Conservation (phyloP, 2,329 filamentous ascomycete genomes). For the Pseudonectria buxi region DNA sequence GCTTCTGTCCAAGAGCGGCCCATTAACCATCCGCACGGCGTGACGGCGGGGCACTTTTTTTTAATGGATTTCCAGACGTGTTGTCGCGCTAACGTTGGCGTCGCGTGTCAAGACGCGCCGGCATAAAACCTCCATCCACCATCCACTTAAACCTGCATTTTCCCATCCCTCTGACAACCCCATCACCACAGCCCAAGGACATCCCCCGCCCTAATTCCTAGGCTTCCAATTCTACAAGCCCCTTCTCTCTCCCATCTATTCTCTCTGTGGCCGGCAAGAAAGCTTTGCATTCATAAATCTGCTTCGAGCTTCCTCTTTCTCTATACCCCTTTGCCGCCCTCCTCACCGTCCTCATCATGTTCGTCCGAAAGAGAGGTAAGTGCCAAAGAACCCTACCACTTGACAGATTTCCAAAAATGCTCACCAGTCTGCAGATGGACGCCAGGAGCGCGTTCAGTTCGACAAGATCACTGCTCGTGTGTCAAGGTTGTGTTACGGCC, state of each 20-base stretch:
- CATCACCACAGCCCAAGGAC: slow-evolving; percentile 2
- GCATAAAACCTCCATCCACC: slow-evolving; percentile 30
- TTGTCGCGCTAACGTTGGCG: slow-evolving; percentile 29
- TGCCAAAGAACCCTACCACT: slow-evolving; percentile 13
- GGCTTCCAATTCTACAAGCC: slow-evolving; percentile 8
- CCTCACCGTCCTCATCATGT: slow-evolving; percentile 41
- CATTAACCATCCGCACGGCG: too few relatives aligned
- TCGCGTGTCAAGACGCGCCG: slow-evolving; percentile 30
- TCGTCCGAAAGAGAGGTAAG: slow-evolving; percentile 58
- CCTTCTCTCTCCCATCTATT: slow-evolving; percentile 17
- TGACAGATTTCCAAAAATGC: slow-evolving; percentile 6
- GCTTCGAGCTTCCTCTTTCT: slow-evolving; percentile 13
- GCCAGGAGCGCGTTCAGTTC: slow-evolving; percentile 99
- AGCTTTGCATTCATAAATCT: slow-evolving; percentile 15
- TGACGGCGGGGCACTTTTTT: slow-evolving; percentile 14
- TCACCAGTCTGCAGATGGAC: slow-evolving; percentile 66
- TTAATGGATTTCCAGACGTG: slow-evolving; percentile 23
- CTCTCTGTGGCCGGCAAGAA: slow-evolving; percentile 19
- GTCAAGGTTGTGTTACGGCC: slow-evolving; percentile 92
- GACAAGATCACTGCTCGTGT: slow-evolving; percentile 99
- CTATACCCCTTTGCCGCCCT: slow-evolving; percentile 14
- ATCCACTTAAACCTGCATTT: slow-evolving; percentile 15
- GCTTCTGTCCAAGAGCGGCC: too few relatives aligned
- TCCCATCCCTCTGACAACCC: slow-evolving; percentile 20
- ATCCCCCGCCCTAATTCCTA: background rate